Evolutionary conservation across 352 stramenopile genomes (phyloP).

Genomic region (Pythium utonaiense): DNA sequence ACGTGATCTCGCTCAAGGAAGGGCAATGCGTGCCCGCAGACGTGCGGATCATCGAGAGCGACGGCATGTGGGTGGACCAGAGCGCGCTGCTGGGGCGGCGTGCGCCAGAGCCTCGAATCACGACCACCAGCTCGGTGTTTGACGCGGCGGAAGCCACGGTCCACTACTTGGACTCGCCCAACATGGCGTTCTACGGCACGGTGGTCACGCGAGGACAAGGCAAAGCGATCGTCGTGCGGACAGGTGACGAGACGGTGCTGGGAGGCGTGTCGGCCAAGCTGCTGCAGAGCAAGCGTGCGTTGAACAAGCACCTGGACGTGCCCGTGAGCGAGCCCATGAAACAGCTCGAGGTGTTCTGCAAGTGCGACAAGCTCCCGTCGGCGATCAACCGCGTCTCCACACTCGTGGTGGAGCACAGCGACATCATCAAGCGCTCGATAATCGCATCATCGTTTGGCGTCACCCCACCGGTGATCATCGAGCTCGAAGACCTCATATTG

Average conservation of each 20-base stretch:
- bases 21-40: conserved; percentile 50
- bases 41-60: conserved; percentile 44
- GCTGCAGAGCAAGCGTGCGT: conserved; percentile 21
- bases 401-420: conserved; percentile 44
- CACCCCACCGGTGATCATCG: conserved; percentile 38
- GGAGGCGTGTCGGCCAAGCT: conserved; percentile 38
- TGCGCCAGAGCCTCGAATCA: conserved; percentile 23
- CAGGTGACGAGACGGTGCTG: conserved; percentile 40
- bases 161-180: conserved; percentile 46
- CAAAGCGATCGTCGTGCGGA: conserved; percentile 52
- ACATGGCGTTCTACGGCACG: conserved; percentile 55
- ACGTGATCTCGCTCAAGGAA: conserved; percentile 47
- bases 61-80: conserved; percentile 47
- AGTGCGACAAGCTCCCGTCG: conserved; percentile 32
- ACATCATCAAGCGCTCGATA: conserved; percentile 41
- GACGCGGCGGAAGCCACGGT: conserved; percentile 32
- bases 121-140: conserved; percentile 41
- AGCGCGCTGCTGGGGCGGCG: conserved; percentile 28
- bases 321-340: conserved; percentile 38
- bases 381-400: conserved; percentile 35
- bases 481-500: conserved; percentile 37
- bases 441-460: conserved; percentile 41
- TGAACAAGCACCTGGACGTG: conserved; percentile 27
- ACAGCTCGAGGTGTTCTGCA: conserved; percentile 41
- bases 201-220: conserved; percentile 33